Conservation (phyloP, 2,329 filamentous ascomycete species). For the Aspergillus eucalypticola region DNA sequence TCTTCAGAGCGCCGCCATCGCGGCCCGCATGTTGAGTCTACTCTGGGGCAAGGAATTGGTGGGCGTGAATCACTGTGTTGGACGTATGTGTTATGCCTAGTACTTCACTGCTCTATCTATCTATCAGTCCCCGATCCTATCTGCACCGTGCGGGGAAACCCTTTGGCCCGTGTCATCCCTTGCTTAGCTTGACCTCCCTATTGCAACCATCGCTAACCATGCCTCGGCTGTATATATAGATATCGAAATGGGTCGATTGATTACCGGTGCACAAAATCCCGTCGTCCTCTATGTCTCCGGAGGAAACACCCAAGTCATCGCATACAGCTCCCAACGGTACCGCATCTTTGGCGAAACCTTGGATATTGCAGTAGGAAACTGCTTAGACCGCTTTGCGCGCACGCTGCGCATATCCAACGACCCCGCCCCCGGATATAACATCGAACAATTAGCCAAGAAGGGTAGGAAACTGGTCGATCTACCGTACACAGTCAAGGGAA, state of each 20-base stretch:
- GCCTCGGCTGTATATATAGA: conserved; percentile 45
- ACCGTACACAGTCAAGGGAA: conserved; percentile 95
- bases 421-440: conserved; percentile 95
- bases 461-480: conserved; percentile 74
- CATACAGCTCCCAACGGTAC: conserved; percentile 91
- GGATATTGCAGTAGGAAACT: conserved; percentile 97
- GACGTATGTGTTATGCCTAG: conserved; percentile 54
- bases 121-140: neutral
- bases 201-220: conserved; percentile 6
- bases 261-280: conserved; percentile 86
- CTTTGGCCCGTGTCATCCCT: neutral
- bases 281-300: conserved; percentile 95
- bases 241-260: conserved; percentile 95
- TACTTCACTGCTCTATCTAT: neutral
- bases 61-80: conserved; percentile 96
- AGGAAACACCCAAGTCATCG: conserved; percentile 97
- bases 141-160: neutral
- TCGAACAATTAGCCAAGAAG: conserved; percentile 86
- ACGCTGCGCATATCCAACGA: conserved; percentile 92
- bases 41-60: conserved; percentile 89
- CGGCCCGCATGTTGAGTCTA: conserved; percentile 75
- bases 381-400: conserved; percentile 90
- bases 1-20: conserved; percentile 80
- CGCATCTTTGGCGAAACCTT: conserved; percentile 97
- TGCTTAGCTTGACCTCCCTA: neutral